Evolutionary conservation across 139 green algal species (phyloP).

Genomic region (Chlamydomonas urium): DNA sequence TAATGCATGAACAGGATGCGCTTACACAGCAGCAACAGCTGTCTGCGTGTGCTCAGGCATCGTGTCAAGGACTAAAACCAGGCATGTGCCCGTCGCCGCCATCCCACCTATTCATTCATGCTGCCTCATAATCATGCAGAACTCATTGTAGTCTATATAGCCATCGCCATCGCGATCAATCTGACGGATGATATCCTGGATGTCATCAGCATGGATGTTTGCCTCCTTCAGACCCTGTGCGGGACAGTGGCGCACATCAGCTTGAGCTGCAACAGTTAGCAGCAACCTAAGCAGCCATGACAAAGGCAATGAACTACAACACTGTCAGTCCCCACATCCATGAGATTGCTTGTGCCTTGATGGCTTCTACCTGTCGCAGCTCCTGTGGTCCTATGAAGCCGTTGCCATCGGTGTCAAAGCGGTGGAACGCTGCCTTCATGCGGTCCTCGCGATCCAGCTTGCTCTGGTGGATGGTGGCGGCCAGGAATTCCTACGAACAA

Average conservation of each 20-base stretch:
- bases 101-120: too few species aligned
- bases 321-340: too few species aligned
- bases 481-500: slow-evolving; percentile 86
- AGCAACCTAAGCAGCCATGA: too few species aligned
- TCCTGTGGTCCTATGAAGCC: slow-evolving; percentile 66
- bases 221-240: slow-evolving; percentile 11
- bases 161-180: slow-evolving; percentile 70
- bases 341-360: too few species aligned
- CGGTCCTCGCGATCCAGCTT: slow-evolving; percentile 73
- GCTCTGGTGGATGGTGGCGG: slow-evolving; percentile 70
- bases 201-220: slow-evolving; percentile 24
- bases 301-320: too few species aligned
- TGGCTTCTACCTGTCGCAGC: slow-evolving; percentile 53
- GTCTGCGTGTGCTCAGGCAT: too few species aligned
- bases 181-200: slow-evolving; percentile 48
- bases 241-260: too few species aligned
- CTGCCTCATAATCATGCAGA: slow-evolving; percentile 63
- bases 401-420: slow-evolving; percentile 72
- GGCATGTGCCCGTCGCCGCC: too few species aligned
- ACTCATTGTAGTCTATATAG: slow-evolving; percentile 76
- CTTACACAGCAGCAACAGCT: too few species aligned
- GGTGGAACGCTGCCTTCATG: slow-evolving; percentile 59
- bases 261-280: too few species aligned
- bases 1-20: too few species aligned
- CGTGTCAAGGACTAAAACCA: too few species aligned